Conservation (phyloP, 495 filamentous ascomycete genomes). For the Aspergillus diversus region DNA sequence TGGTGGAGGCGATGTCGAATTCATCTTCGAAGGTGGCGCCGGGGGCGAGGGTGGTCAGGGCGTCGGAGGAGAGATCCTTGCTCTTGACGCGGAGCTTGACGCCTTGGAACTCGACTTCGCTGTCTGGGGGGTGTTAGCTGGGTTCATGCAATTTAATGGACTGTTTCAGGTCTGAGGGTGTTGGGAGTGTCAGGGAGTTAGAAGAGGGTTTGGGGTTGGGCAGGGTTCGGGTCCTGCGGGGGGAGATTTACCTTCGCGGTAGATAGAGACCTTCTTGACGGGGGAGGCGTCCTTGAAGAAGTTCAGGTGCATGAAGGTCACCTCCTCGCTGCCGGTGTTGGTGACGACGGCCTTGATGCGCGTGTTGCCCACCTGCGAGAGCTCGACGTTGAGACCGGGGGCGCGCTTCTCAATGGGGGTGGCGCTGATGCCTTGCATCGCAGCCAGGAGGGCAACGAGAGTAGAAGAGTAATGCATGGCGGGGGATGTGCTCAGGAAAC, state of each 20-base stretch:
- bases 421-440: conserved; percentile 44
- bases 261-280: conserved; percentile 64
- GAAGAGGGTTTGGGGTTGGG: too few species aligned
- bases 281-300: conserved; percentile 61
- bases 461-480: conserved; percentile 21
- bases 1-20: conserved; percentile 60
- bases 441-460: conserved; percentile 38
- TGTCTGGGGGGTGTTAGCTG: conserved; percentile 35
- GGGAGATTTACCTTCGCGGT: conserved; percentile 46
- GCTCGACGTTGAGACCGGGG: conserved; percentile 53
- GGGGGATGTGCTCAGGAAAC: neutral
- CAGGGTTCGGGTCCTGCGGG: too few species aligned
- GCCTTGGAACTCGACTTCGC: conserved; percentile 59
- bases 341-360: conserved; percentile 63
- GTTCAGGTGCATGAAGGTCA: conserved; percentile 65
- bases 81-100: conserved; percentile 55
- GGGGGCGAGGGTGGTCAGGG: conserved; percentile 58
- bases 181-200: too few species aligned
- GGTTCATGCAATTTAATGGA: too few species aligned
- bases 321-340: conserved; percentile 56
- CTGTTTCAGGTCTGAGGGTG: too few species aligned
- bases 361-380: conserved; percentile 57
- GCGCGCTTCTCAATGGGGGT: conserved; percentile 43
- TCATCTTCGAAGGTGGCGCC: conserved; percentile 58
- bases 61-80: conserved; percentile 48